These are phyloP conservation scores for Talaromyces rugulosus DNA, from an alignment of 2,329 filamentous ascomycete species.

Conservation along the genomic window DNA sequence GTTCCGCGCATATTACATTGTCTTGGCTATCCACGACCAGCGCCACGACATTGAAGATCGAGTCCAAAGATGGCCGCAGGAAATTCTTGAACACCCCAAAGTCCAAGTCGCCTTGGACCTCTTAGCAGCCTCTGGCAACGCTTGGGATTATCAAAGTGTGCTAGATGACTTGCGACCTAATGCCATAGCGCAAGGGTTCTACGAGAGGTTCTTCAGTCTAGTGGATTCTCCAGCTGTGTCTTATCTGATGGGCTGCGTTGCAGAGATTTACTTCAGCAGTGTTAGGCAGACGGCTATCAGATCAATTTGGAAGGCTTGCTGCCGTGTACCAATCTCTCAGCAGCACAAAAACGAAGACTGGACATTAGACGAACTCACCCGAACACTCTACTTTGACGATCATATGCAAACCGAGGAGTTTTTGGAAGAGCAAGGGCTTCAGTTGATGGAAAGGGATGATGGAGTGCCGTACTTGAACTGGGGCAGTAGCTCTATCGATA, in stretches of 20 bases:
- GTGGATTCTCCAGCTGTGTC: constrained; percentile 53
- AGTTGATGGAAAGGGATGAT: constrained; percentile 43
- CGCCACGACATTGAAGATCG: constrained; percentile 55
- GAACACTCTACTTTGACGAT: constrained; percentile 53
- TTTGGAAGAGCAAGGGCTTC: constrained; percentile 51
- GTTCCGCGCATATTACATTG: constrained; percentile 60
- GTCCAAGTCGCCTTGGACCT: constrained; percentile 56
- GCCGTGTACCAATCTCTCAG: constrained; percentile 44
- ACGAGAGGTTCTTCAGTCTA: constrained; percentile 54
- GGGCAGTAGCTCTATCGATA: constrained; percentile 42
- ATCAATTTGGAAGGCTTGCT: constrained; percentile 52
- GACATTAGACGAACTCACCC: constrained; percentile 50
- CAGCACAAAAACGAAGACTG: constrained; percentile 52
- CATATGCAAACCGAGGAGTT: constrained; percentile 51
- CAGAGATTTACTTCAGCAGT: constrained; percentile 59
- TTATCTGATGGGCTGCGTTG: constrained; percentile 61
- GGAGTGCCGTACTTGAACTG: constrained; percentile 50
- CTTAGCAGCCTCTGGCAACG: constrained; percentile 53
- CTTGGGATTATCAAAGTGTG: constrained; percentile 48
- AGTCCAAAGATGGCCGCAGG: constrained; percentile 52
- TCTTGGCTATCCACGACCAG: constrained; percentile 51
- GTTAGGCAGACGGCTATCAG: constrained; percentile 55
- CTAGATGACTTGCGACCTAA: constrained; percentile 47
- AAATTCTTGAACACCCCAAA: constrained; percentile 48
- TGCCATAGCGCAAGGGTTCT: constrained; percentile 55